These are phyloP conservation scores for Talaromyces ruber DNA, from an alignment of 495 filamentous ascomycete species.

Conservation along the genomic window DNA sequence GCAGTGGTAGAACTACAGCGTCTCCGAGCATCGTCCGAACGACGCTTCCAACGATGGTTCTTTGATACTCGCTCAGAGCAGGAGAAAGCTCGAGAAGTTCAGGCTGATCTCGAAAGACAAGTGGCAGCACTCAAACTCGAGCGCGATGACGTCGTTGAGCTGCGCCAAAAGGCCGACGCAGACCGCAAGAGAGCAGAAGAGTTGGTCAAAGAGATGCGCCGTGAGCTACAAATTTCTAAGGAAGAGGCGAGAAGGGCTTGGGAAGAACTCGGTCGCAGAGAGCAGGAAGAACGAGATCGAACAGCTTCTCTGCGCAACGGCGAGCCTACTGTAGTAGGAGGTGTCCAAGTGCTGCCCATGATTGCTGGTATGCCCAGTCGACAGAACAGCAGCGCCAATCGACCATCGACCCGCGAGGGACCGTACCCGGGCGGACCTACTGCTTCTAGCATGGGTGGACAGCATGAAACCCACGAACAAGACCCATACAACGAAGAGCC, in stretches of 20 bases:
- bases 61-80: conserved; percentile 86
- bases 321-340: conserved; percentile 81
- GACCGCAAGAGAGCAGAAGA: conserved; percentile 64
- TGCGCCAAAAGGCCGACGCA: conserved; percentile 53
- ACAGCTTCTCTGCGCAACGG: conserved; percentile 77
- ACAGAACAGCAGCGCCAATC: conserved; percentile 42
- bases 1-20: conserved; percentile 94
- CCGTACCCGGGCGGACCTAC: conserved; percentile 25
- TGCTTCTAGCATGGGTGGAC: conserved; percentile 17
- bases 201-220: conserved; percentile 72
- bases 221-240: conserved; percentile 89
- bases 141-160: conserved; percentile 53
- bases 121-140: conserved; percentile 64
- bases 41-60: conserved; percentile 98
- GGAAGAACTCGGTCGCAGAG: conserved; percentile 91
- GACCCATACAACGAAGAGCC: conserved; percentile 17
- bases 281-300: conserved; percentile 93
- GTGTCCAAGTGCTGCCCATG: conserved; percentile 96
- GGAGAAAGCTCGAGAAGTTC: conserved; percentile 77
- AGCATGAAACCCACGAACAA: conserved; percentile 14
- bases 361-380: conserved; percentile 64
- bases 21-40: conserved; percentile 88
- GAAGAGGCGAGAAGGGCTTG: conserved; percentile 93
- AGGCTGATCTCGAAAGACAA: conserved; percentile 65
- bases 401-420: conserved; percentile 39